These are phyloP conservation scores for Canna indica DNA, from an alignment of 176 grass and related monocot genomes.

Conservation along the genomic window DNA sequence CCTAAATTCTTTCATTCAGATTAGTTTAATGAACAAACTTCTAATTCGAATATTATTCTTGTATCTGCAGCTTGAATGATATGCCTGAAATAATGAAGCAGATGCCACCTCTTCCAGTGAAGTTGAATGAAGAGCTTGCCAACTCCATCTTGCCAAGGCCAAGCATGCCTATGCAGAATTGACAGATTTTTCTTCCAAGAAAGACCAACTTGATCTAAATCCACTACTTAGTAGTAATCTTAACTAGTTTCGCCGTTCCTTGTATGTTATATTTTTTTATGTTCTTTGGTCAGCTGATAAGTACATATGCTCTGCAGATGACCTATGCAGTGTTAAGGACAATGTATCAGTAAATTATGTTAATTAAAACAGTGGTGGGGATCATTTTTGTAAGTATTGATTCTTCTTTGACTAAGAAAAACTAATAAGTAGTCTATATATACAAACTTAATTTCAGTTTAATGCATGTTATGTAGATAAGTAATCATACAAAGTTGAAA, in stretches of 20 bases:
- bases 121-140: conserved; percentile 89
- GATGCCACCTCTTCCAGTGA: conserved; percentile 87
- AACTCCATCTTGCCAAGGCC: conserved; percentile 79
- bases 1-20: neutral
- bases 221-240: neutral
- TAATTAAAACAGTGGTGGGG: neutral
- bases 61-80: conserved; percentile 70
- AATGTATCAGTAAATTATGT: neutral
- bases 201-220: neutral
- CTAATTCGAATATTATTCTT: neutral
- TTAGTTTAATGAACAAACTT: neutral
- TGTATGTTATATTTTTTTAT: neutral
- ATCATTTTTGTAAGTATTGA: conserved; percentile 2
- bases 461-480: too few species aligned
- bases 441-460: neutral
- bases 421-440: neutral
- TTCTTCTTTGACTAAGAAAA: neutral
- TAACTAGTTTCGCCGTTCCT: neutral
- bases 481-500: too few species aligned
- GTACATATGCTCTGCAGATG: neutral
- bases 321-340: neutral
- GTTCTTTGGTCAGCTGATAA: neutral
- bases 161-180: conserved; percentile 62
- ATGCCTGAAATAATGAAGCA: conserved; percentile 97
- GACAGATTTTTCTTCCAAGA: neutral